Conservation (phyloP, 2,329 filamentous ascomycete genomes). For the Paramyrothecium roridum region DNA sequence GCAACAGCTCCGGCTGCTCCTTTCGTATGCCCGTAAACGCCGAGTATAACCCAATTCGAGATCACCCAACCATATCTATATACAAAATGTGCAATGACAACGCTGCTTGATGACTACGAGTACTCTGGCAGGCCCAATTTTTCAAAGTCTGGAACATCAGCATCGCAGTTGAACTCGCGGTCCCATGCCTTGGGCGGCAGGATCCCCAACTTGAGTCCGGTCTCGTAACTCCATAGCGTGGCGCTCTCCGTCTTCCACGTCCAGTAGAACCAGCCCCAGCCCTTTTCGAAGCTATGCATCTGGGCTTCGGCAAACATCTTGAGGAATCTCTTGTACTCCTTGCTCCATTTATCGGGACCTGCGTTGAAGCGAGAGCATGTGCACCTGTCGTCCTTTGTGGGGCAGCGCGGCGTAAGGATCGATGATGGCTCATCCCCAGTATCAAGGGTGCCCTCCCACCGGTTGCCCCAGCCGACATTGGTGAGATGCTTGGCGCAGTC, state of each 20-base stretch:
- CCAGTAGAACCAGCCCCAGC: conserved; percentile 99
- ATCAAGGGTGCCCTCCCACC: conserved; percentile 86
- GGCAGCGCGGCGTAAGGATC: conserved; percentile 72
- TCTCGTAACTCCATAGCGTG: conserved; percentile 89
- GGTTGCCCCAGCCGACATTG: conserved; percentile 81
- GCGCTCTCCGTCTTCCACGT: conserved; percentile 90
- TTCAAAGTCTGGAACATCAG: conserved; percentile 51
- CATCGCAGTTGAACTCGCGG: conserved; percentile 65
- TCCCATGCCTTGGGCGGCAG: conserved; percentile 73
- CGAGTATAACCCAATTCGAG: no score
- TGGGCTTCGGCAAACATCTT: conserved; percentile 91
- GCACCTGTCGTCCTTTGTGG: conserved; percentile 62
- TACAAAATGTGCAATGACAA: no score
- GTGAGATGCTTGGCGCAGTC: conserved; percentile 88
- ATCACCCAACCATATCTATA: no score
- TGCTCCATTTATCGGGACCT: conserved; percentile 63
- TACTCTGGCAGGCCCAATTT: conserved; percentile 44
- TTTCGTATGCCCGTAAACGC: no score
- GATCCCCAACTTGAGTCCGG: conserved; percentile 73
- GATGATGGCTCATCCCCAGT: conserved; percentile 59
- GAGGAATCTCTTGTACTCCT: conserved; percentile 79
- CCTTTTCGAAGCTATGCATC: conserved; percentile 90
- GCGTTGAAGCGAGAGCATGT: conserved; percentile 75
- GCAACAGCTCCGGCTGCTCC: no score
- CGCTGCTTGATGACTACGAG: conserved; percentile 19